Base-by-base conservation (phyloP, 83 land plant species). In the Picea abies region DNA sequence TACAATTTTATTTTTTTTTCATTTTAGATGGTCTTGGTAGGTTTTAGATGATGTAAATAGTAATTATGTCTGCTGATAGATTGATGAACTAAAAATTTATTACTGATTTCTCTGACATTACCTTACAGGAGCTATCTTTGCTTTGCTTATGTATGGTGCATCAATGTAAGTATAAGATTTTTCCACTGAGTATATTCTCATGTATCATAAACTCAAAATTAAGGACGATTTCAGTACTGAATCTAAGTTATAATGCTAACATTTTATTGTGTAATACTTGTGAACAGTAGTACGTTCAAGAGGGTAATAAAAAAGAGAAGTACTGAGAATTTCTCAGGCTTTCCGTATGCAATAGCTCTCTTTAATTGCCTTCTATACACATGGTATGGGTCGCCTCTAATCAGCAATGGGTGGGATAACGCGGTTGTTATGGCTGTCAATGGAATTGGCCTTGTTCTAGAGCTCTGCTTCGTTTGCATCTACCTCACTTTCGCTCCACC, bases 361-460 rank as follows among this genome's bases (percentile, higher is more conserved):
- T 73, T 85, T 22, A 92, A 88, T 70, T 92, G 89, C 52, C 90
- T 92, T 82, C 61, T 92, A 0, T 90, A 88, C 52, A 85, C 94
- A n/a, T 92, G 90, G 90, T 92, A 92, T 82, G 92, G 90, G 6
- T 78, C 85, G 49, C 94, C 94, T 4, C 70, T 90, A 5, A 92
- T 92, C 12, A 91, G 91, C 80, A 20, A 26, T 76, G 63, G 68
- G 63, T 86, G 88, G 90, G 90, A 90, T 78, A 90, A 90, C 80
- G 67, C 63, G 1, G 35, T 32, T 32, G 35, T 32, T 32, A 32
- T 32, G 35, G 2, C 2, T 32, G 35, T 32, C 35, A 90, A 92
- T 79, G 90, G 86, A 32, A 6, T 84, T 5, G 94, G 92, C 23
- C 84, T 88, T 41, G 44, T 92, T 14, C 83, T 92, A 9, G 89